A percentile compares a stretch with the other conserved stretches of the same genome.
Conservation (phyloP, 2,329 filamentous ascomycete species). For the Coniochaeta sp. region DNA sequence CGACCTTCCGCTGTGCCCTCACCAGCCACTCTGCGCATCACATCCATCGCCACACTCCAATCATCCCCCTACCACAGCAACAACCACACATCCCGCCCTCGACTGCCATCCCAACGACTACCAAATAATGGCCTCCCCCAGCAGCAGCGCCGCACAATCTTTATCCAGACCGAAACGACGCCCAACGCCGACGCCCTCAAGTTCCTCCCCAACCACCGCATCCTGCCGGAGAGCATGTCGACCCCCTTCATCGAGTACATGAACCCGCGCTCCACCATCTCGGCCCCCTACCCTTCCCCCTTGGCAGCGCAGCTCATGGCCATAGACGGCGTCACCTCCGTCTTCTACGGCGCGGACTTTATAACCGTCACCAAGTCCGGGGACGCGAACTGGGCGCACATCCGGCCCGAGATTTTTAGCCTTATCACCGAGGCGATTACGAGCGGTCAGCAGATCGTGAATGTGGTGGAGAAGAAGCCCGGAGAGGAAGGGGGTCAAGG, state of each 20-base stretch:
- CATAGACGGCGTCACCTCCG: constrained; percentile 87
- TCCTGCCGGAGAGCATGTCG: constrained; percentile 68
- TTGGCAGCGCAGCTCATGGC: constrained; percentile 86
- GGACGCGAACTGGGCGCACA: constrained; percentile 86
- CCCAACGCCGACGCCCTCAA: constrained; percentile 95
- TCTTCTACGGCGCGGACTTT: constrained; percentile 93
- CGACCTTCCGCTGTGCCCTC: not conserved
- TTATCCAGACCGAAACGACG: constrained; percentile 94
- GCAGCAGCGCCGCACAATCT: constrained; percentile 63
- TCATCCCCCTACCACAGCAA: constrained; percentile 9
- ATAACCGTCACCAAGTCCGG: constrained; percentile 92
- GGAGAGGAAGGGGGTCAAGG: constrained; percentile 40
- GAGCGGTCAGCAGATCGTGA: constrained; percentile 75
- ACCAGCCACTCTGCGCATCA: constrained; percentile 6
- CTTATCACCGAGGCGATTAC: constrained; percentile 91
- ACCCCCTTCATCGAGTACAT: constrained; percentile 88
- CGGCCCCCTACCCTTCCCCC: constrained; percentile 83
- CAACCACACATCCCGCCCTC: no score
- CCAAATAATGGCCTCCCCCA: no score
- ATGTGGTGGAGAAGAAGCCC: constrained; percentile 55
- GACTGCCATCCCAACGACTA: no score
- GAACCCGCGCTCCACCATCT: constrained; percentile 77
- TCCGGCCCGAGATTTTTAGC: constrained; percentile 92
- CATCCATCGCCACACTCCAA: constrained; percentile 18
- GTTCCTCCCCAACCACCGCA: constrained; percentile 83